Conservation (phyloP, 2,329 filamentous ascomycete genomes). For the Colletotrichum destructivum region DNA sequence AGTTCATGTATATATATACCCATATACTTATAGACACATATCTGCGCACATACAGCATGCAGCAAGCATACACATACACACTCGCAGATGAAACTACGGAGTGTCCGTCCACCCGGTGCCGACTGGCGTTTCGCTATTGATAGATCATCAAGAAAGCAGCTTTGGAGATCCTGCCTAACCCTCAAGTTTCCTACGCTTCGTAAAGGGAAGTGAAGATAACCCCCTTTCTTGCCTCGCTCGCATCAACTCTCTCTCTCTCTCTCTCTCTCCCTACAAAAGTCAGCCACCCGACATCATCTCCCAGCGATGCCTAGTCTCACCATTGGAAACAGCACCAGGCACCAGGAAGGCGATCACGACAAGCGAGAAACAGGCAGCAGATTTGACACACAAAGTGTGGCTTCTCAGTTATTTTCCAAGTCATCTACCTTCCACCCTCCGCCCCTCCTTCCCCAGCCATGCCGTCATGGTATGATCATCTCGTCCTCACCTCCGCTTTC, state of each 20-base stretch:
- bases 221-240: too few relatives aligned
- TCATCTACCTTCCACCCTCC: conserved; percentile 28
- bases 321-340: too few relatives aligned
- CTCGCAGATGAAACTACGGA: not conserved
- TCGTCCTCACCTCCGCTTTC: conserved; percentile 15
- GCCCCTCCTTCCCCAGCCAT: conserved; percentile 22
- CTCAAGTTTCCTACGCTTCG: not conserved
- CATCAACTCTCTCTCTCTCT: not conserved
- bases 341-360: not conserved
- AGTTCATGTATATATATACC: too few relatives aligned
- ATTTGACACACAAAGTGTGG: conserved; percentile 25
- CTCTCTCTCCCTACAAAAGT: too few relatives aligned
- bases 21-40: not conserved
- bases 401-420: conserved; percentile 31
- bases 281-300: not conserved
- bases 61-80: not conserved
- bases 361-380: not conserved
- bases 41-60: not conserved
- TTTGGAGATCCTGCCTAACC: not conserved
- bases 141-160: not conserved
- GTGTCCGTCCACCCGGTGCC: not conserved
- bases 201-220: too few relatives aligned
- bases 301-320: not conserved
- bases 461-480: conserved; percentile 39
- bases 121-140: not conserved